Percentiles rank a stretch among this genome's conserved stretches.
These are phyloP conservation scores for Bothriochloa decipiens DNA, from an alignment of 176 grass and related monocot genomes.

Conservation along the genomic window DNA sequence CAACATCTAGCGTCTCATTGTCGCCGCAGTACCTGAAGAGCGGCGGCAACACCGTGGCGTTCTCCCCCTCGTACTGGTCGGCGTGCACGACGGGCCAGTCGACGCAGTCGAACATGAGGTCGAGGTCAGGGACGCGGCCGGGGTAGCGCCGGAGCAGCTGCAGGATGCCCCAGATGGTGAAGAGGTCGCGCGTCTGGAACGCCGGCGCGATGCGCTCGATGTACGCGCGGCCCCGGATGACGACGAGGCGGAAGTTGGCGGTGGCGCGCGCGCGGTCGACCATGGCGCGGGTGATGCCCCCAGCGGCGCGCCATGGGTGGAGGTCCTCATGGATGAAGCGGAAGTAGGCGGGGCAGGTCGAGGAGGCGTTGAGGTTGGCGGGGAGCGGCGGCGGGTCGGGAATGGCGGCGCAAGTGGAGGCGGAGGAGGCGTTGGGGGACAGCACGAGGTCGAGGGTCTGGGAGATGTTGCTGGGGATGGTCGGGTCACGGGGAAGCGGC, in stretches of 20 bases:
- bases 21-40: slow-evolving; percentile 90
- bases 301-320: slow-evolving; percentile 70
- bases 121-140: slow-evolving; percentile 74
- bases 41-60: slow-evolving; percentile 57
- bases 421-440: slow-evolving; percentile 18
- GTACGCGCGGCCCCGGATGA: slow-evolving; percentile 60
- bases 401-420: slow-evolving; percentile 25
- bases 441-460: slow-evolving; percentile 50
- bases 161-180: slow-evolving; percentile 93
- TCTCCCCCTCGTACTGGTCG: slow-evolving; percentile 44
- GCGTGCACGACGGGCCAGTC: slow-evolving; percentile 66
- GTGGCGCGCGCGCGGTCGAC: slow-evolving; percentile 56
- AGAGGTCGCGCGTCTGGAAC: slow-evolving; percentile 76
- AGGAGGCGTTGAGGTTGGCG: slow-evolving; percentile 31
- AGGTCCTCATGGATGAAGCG: slow-evolving; percentile 89
- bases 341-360: slow-evolving; percentile 77
- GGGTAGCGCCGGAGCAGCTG: slow-evolving; percentile 83
- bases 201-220: slow-evolving; percentile 60
- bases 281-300: slow-evolving; percentile 67
- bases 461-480: slow-evolving; percentile 55
- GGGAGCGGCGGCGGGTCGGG: slow-evolving; percentile 28
- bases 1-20: slow-evolving; percentile 67
- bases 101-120: slow-evolving; percentile 86
- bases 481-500: slow-evolving; percentile 45
- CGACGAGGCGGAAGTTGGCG: slow-evolving; percentile 71